Conservation (phyloP, 2,329 filamentous ascomycete species). For the Botrytis sinoallii region DNA sequence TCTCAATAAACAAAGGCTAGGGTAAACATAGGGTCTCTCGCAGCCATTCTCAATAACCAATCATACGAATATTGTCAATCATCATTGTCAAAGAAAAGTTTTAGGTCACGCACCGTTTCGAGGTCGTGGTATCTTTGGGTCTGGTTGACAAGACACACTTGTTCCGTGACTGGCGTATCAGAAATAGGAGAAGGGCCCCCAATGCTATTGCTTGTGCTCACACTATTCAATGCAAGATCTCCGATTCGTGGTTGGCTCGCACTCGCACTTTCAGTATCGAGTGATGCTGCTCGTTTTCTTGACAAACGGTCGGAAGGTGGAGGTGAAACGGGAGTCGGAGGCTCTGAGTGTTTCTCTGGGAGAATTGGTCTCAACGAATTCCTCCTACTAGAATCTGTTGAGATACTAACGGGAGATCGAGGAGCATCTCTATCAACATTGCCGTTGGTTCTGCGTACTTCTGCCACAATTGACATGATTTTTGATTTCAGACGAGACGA, state of each 20-base stretch:
- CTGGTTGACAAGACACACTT: conserved; percentile 69
- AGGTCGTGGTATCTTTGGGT: conserved; percentile 68
- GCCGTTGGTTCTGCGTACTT: conserved; percentile 21
- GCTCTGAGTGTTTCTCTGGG: conserved; percentile 30
- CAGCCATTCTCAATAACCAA: conserved; percentile 22
- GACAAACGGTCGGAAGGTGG: conserved; percentile 31
- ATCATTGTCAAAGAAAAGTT: conserved; percentile 27
- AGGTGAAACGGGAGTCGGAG: conserved; percentile 31
- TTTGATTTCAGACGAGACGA: not conserved
- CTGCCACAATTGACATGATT: conserved; percentile 31
- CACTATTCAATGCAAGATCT: conserved; percentile 34
- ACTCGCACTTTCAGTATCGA: conserved; percentile 32
- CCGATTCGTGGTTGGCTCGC: conserved; percentile 34
- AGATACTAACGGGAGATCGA: conserved; percentile 33
- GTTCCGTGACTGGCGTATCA: conserved; percentile 31
- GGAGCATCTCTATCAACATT: conserved; percentile 23
- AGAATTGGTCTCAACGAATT: conserved; percentile 30
- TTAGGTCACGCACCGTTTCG: conserved; percentile 59
- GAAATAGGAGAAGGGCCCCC: conserved; percentile 24
- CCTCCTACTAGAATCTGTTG: conserved; percentile 33
- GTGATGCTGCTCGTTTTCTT: conserved; percentile 37
- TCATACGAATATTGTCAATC: conserved; percentile 26
- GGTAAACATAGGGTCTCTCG: conserved; percentile 16
- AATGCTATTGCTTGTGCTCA: conserved; percentile 23
- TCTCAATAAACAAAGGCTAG: conserved; percentile 27